Percentiles rank a stretch among this genome's conserved stretches.
Evolutionary conservation across 1,284 basidiomycete species (phyloP).

Genomic region (Inonotus obliquus): DNA sequence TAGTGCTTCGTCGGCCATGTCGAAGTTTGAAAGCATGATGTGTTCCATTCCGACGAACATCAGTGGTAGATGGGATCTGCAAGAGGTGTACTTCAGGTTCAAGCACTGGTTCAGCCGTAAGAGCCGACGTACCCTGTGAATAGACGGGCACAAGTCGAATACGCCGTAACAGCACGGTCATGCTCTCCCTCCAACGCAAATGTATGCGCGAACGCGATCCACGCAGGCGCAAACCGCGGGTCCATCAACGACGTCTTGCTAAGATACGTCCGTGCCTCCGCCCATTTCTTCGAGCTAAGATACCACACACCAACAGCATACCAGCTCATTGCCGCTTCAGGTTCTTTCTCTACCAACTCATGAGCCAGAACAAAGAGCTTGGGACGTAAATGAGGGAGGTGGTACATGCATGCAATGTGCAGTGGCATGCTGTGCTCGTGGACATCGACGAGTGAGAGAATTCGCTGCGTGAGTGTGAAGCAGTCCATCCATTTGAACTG

Average conservation of each 20-base stretch:
- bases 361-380: constrained; percentile 95
- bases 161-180: constrained; percentile 97
- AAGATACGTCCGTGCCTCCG: constrained; percentile 87
- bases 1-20: constrained; percentile 84
- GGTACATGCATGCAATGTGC: constrained; percentile 97
- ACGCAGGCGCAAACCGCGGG: constrained; percentile 91
- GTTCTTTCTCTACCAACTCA: constrained; percentile 90
- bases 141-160: constrained; percentile 92
- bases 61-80: constrained; percentile 86
- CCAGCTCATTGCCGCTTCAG: constrained; percentile 91
- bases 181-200: constrained; percentile 97
- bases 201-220: constrained; percentile 97
- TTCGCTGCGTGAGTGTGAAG: constrained; percentile 81
- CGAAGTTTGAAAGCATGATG: constrained; percentile 81
- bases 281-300: constrained; percentile 79
- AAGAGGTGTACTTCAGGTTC: not conserved
- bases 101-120: not conserved
- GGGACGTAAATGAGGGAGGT: constrained; percentile 86
- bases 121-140: constrained; percentile 75
- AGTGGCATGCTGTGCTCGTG: constrained; percentile 87
- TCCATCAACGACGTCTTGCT: constrained; percentile 98
- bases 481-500: constrained; percentile 94
- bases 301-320: constrained; percentile 99
- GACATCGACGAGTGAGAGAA: constrained; percentile 73
- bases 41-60: constrained; percentile 99